Percentiles rank a stretch among this genome's conserved stretches.
phyloP scores from a whole-genome alignment of 1,284 basidiomycete species.

The Hemileia vastatrix region DNA sequence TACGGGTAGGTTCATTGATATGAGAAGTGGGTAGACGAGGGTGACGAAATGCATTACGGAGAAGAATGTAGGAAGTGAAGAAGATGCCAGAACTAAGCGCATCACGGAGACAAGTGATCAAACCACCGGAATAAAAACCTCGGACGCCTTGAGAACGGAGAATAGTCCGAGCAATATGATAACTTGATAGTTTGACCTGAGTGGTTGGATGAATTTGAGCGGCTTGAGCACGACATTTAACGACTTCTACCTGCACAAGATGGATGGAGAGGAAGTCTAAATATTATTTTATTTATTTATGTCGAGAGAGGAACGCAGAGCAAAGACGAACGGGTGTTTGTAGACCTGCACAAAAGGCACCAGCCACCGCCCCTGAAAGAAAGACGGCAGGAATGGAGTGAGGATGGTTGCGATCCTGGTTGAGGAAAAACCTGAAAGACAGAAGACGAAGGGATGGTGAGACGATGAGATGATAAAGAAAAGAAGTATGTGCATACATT shows the following conservation, averaged over 20 bases:
- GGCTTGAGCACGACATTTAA: constrained; percentile 39
- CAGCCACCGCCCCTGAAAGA: constrained; percentile 34
- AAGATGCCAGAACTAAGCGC: constrained; percentile 36
- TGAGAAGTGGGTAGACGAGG: background rate
- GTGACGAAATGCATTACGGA: background rate
- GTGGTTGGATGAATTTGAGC: constrained; percentile 26
- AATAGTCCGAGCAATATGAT: constrained; percentile 34
- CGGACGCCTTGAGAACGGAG: constrained; percentile 30
- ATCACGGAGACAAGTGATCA: constrained; percentile 38
- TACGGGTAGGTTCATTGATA: background rate
- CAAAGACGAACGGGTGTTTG: constrained; percentile 37
- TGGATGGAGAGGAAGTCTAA: too few relatives aligned
- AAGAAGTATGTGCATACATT: constrained; percentile 28
- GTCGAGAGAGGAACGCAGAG: too few relatives aligned
- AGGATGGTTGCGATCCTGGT: constrained; percentile 38
- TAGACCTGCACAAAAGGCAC: constrained; percentile 36
- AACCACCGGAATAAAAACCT: constrained; percentile 38
- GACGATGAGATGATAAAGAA: background rate
- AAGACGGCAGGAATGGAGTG: constrained; percentile 29
- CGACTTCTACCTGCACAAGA: constrained; percentile 43
- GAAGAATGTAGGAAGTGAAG: constrained; percentile 32
- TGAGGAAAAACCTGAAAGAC: constrained; percentile 22
- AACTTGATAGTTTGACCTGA: constrained; percentile 31
- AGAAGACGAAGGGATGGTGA: background rate
- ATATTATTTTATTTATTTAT: too few relatives aligned